Percentiles rank a stretch among this genome's conserved stretches.
These are phyloP conservation scores for Fusarium protoensiforme DNA, from an alignment of 2,329 filamentous ascomycete species.

Conservation along the genomic window DNA sequence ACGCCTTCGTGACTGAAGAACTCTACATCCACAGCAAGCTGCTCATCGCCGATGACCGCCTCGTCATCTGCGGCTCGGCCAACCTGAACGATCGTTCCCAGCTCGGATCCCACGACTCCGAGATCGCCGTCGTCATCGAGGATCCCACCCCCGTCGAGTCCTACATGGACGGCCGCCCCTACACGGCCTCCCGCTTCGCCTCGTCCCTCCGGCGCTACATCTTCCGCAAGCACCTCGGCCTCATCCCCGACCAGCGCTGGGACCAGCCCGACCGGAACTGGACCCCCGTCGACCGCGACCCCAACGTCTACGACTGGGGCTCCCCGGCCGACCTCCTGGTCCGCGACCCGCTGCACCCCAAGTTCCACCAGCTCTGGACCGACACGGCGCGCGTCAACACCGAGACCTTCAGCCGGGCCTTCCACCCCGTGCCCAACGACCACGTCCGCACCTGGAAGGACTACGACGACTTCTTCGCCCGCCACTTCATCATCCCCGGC, in stretches of 20 bases:
- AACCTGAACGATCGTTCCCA: constrained; percentile 75
- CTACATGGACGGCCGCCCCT: constrained; percentile 78
- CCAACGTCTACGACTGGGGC: constrained; percentile 80
- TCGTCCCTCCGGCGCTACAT: constrained; percentile 84
- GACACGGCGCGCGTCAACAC: constrained; percentile 81
- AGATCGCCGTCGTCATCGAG: constrained; percentile 90
- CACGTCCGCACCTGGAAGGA: constrained; percentile 76
- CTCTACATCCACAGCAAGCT: constrained; percentile 75
- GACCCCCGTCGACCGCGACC: constrained; percentile 74
- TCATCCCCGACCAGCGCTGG: constrained; percentile 79
- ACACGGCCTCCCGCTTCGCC: constrained; percentile 79
- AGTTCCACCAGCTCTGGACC: constrained; percentile 79
- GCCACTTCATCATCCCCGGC: constrained; percentile 71
- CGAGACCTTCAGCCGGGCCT: constrained; percentile 81
- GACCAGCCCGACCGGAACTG: constrained; percentile 79
- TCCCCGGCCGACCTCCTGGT: constrained; percentile 76
- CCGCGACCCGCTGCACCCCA: constrained; percentile 75
- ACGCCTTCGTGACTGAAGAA: constrained; percentile 72
- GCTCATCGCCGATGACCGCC: constrained; percentile 83
- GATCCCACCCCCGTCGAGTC: constrained; percentile 77
- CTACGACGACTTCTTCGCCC: constrained; percentile 77
- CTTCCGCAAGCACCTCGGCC: constrained; percentile 91
- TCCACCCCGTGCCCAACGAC: constrained; percentile 82
- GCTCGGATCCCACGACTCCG: constrained; percentile 85
- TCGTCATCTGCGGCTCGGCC: constrained; percentile 81